Evolutionary conservation across 1,139 yeast species (phyloP), one percentile per base, ranked within the genome.

Genomic region (Taphrina wiesneri): DNA sequence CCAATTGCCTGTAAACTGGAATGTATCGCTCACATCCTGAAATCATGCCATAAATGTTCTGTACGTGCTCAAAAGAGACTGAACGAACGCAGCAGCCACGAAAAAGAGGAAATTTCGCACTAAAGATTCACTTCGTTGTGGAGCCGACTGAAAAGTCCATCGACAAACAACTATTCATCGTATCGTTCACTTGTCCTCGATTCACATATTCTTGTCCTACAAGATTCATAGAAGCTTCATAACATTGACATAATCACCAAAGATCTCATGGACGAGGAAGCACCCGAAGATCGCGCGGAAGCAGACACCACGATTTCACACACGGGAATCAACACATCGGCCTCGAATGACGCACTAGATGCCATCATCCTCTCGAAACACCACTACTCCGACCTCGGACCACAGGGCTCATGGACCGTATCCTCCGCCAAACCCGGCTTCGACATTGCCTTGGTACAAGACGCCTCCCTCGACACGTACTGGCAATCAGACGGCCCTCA

Each of bases 401-500:
- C 87, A 9, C 77, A 88, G 34, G 98, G 96, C 0, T 82, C 86
- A 45, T 93, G 99, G 98, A 83, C 86, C 54, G 85, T 90, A 0
- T 88, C 96, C 0, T 87, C 96, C 0, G 78, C 69, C 72, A 93
- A 92, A 72, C 83, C 82, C 23, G 96, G 93, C 0, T 85, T 80
- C 71, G 96, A 95, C 0, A 80, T 90, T 13, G 78, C 78, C 25
- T 87, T 87, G 71, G 79, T 93, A 11, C 78, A 95, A 39, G 95
- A 90, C 72, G 83, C 86, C 19, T 65, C 67, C 7, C 88, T 96
- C 0, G 81, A 82, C 49, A 78, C 86, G 2, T 92, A 81, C 75
- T 95, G 99, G 99, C 99, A 95, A 56, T 88, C 96, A 63, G 99
- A 95, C 75, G 99, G 98, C 36, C 82, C 84, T n/a, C 91, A 87